These are phyloP conservation scores for Nepenthes gracilis DNA, from an alignment of 148 eudicot genomes.

Conservation along the genomic window DNA sequence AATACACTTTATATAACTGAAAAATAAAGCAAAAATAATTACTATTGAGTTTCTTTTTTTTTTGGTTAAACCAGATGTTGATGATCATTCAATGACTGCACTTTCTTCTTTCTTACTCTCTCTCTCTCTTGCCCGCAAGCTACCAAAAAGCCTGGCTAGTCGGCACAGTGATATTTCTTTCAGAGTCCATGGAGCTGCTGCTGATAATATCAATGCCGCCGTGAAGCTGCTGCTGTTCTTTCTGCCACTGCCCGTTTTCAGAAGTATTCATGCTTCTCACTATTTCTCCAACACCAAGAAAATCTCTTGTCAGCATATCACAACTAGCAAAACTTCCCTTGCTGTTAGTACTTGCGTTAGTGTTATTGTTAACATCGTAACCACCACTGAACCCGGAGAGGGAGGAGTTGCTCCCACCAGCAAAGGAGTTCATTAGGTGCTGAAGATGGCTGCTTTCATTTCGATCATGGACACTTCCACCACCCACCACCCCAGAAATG, in stretches of 20 bases:
- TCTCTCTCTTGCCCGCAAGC: too few species aligned
- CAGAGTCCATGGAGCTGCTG: background rate
- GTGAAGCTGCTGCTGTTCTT: background rate
- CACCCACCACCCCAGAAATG: background rate
- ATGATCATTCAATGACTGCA: too few species aligned
- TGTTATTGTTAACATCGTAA: background rate
- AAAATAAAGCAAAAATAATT: too few species aligned
- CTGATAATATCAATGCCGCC: constrained; percentile 1
- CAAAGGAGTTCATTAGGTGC: background rate
- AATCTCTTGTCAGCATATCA: constrained; percentile 21
- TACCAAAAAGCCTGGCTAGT: too few species aligned
- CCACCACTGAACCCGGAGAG: background rate
- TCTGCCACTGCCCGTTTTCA: background rate
- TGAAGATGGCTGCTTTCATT: background rate
- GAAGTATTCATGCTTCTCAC: constrained; percentile 34
- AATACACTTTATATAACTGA: too few species aligned
- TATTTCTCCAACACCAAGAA: constrained; percentile 53
- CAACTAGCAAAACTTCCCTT: background rate
- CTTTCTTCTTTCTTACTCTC: too few species aligned
- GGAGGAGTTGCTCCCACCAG: background rate
- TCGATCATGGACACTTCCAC: background rate
- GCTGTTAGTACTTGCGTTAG: background rate
- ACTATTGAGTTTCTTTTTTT: too few species aligned
- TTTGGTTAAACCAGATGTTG: too few species aligned
- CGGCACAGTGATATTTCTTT: too few species aligned